Evolutionary conservation across 1,284 basidiomycete species (phyloP).

Genomic region (Boletus semigastroideus): DNA sequence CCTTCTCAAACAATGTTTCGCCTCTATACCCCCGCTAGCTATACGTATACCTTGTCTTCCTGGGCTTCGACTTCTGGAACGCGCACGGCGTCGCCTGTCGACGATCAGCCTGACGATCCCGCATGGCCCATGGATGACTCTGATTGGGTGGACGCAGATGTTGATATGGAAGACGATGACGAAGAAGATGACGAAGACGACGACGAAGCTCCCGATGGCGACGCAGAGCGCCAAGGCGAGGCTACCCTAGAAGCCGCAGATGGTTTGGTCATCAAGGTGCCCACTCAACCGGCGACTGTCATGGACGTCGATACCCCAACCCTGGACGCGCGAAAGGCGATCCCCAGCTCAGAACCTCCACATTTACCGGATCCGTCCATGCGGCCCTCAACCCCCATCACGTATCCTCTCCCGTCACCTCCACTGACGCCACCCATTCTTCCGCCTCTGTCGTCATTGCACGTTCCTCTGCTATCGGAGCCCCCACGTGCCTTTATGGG

Average conservation of each 20-base stretch:
- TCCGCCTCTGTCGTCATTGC: conserved; percentile 30
- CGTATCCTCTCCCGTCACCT: conserved; percentile 6
- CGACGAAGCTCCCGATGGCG: conserved; percentile 17
- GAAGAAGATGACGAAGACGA: conserved; percentile 34
- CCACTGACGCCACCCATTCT: conserved; percentile 12
- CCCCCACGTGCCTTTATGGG: conserved; percentile 36
- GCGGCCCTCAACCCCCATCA: conserved; percentile 5
- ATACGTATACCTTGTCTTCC: conserved; percentile 27
- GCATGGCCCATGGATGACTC: conserved; percentile 25
- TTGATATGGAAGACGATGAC: conserved; percentile 35
- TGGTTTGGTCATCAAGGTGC: conserved; percentile 8
- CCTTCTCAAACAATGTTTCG: conserved; percentile 27
- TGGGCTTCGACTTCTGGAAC: conserved; percentile 18
- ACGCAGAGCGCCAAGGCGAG: conserved; percentile 14
- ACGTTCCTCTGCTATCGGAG: conserved; percentile 33
- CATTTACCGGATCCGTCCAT: conserved; percentile 2
- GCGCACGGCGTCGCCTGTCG: conserved; percentile 13
- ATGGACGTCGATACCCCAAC: conserved; percentile 10
- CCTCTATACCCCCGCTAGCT: conserved; percentile 33
- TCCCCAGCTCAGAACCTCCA: background rate
- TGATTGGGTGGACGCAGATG: conserved; percentile 29
- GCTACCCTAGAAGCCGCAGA: conserved; percentile 15
- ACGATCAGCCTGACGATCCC: conserved; percentile 22
- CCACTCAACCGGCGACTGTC: background rate
- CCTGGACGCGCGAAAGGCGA: background rate